phyloP scores from a whole-genome alignment of 768 basidiomycete genomes.

The Pleurotus djamor region DNA sequence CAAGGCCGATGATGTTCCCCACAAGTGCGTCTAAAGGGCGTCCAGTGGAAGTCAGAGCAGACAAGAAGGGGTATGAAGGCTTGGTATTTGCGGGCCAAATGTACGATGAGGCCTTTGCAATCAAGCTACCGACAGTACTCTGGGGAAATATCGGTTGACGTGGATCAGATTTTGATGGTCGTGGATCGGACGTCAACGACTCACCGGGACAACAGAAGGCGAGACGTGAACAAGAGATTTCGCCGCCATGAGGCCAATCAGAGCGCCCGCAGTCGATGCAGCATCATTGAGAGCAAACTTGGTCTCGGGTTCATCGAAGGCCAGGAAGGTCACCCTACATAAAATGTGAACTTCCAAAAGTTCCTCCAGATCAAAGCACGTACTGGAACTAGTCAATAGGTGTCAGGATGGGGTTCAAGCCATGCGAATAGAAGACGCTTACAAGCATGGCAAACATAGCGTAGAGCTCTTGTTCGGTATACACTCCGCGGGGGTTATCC shows the following conservation, averaged over 20 bases:
- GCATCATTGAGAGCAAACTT: neutral
- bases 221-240: neutral
- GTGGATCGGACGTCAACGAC: too few relatives aligned
- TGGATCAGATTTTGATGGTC: neutral
- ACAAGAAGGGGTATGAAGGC: constrained; percentile 36
- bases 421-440: too few relatives aligned
- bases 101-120: neutral
- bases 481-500: neutral
- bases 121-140: neutral
- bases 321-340: neutral
- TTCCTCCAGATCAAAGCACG: neutral
- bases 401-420: too few relatives aligned
- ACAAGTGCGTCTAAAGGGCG: constrained; percentile 39
- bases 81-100: constrained; percentile 28
- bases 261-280: neutral
- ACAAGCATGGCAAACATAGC: too few relatives aligned
- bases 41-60: constrained; percentile 27
- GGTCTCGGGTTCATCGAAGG: neutral
- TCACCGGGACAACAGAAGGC: neutral
- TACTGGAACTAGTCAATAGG: neutral
- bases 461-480: too few relatives aligned
- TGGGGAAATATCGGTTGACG: neutral
- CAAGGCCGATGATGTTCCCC: constrained; percentile 42
- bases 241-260: neutral
- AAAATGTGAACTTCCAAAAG: neutral